Evolutionary conservation across 2,329 filamentous ascomycete genomes (phyloP).

Genomic region (Amylocarpus encephaloides): DNA sequence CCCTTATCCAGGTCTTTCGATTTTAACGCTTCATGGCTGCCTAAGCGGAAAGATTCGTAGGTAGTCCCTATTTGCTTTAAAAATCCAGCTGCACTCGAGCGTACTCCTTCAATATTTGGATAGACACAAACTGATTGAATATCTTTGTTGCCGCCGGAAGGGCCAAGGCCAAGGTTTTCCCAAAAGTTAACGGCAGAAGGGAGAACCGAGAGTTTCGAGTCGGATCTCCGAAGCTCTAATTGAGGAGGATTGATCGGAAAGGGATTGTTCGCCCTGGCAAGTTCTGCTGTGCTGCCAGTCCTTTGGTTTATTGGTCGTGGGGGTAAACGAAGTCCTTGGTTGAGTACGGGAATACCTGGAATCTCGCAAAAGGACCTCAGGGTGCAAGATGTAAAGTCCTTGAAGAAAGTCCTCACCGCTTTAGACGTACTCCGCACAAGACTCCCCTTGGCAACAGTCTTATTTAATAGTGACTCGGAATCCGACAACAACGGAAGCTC

Average conservation of each 20-base stretch:
- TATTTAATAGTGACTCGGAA: conserved; percentile 7
- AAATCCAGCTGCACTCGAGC: conserved; percentile 55
- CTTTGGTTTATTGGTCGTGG: conserved; percentile 27
- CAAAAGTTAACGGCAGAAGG: conserved; percentile 72
- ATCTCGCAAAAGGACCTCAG: conserved; percentile 50
- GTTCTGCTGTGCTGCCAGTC: conserved; percentile 14
- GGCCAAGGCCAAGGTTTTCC: conserved; percentile 72
- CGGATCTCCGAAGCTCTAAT: conserved; percentile 64
- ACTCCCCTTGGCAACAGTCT: conserved; percentile 21
- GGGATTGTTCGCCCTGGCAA: conserved; percentile 43
- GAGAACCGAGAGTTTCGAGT: conserved; percentile 64
- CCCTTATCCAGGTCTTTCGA: conserved; percentile 34
- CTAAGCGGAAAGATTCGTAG: conserved; percentile 70
- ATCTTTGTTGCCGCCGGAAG: conserved; percentile 65
- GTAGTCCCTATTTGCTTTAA: conserved; percentile 60
- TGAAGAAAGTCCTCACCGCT: conserved; percentile 40
- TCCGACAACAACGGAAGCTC: conserved; percentile 21
- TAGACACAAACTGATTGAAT: conserved; percentile 65
- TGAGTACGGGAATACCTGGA: conserved; percentile 48
- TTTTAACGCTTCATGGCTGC: conserved; percentile 47
- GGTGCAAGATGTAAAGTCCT: conserved; percentile 36
- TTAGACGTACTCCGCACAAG: conserved; percentile 40
- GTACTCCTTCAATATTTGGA: conserved; percentile 57
- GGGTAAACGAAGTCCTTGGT: conserved; percentile 43
- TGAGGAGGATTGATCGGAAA: conserved; percentile 63